Evolutionary conservation across 73 alveolate genomes (phyloP), one percentile per base, ranked within the genome.

Genomic region (Blepharisma stoltei): DNA sequence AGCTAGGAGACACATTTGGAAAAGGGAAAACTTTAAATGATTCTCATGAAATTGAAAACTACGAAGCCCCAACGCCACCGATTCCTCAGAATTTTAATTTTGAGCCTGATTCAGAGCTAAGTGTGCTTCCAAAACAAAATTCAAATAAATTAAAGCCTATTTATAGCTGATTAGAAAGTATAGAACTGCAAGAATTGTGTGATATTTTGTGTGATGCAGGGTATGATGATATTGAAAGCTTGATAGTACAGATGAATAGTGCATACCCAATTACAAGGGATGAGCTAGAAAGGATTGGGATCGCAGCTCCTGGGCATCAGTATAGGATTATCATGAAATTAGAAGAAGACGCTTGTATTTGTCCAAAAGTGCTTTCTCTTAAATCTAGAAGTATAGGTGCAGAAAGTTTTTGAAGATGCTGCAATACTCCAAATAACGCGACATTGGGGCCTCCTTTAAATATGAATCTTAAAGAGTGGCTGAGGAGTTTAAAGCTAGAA

Each of bases 151-250:
- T 50, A 14, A 50, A 50, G 21, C 65, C 65, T 1, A 14, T 50
- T 11, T 50, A 50, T 50, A 18, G 21, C n/a, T 50, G 65, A 18
- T 18, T 50, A 4, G 65, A 50, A 50, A 50, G 21, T 14, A 18
- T 18, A 14, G 21, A 4, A 14, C 4, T 50, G 21, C 65, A 50
- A 14, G 65, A 50, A 50, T 14, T 50, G n/a, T 50, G 21, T 50
- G 65, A 50, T 11, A 50, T 50, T 1, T 50, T 50, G 65, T 50
- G 65, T 50, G 76, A 60, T n/a, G 76, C 76, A 21, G 76, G 76
- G 20, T 60, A 60, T 60, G 76, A 60, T 60, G 76, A 60, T 60
- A 11, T 23, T 60, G 76, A 60, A 27, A 23, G 41, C 49, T 60
- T 60, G 21, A 11, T 60, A 11, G 38, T 11, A 1, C 76, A 60